A percentile compares a stretch with the other conserved stretches of the same genome.
These are phyloP conservation scores for Dimargaris xerosporica DNA, from an alignment of 192 early-diverging fungal genomes.

Conservation along the genomic window DNA sequence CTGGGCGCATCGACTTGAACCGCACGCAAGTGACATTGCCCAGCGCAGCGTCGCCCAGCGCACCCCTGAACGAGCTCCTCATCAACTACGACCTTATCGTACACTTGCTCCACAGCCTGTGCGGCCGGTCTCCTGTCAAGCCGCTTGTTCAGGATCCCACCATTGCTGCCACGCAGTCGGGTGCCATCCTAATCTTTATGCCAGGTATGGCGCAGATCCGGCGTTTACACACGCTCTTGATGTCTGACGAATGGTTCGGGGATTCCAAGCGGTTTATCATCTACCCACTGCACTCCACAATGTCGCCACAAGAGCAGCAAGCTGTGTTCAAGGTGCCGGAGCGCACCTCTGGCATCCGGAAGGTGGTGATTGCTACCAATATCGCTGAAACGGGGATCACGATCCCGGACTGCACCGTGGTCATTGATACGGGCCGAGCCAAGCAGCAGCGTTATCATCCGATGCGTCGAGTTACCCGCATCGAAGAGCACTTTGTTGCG, in stretches of 20 bases:
- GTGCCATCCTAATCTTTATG: constrained; percentile 59
- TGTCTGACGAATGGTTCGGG: constrained; percentile 27
- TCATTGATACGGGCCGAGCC: constrained; percentile 62
- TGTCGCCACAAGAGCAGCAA: constrained; percentile 51
- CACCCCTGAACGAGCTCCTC: neutral
- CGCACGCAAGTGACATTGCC: neutral
- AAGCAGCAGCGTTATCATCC: constrained; percentile 40
- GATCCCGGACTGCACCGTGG: constrained; percentile 62
- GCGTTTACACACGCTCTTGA: constrained; percentile 33
- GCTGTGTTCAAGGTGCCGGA: constrained; percentile 43
- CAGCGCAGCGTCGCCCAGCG: neutral
- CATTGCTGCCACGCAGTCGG: constrained; percentile 14
- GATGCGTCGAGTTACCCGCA: constrained; percentile 23
- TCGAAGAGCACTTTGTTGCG: constrained; percentile 18
- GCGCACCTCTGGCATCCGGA: constrained; percentile 30
- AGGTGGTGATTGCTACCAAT: constrained; percentile 64
- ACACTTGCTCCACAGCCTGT: neutral
- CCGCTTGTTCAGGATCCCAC: no score
- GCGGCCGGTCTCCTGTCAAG: neutral
- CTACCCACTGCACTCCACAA: constrained; percentile 42
- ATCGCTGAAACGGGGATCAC: constrained; percentile 76
- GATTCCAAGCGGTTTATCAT: constrained; percentile 31
- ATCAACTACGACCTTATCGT: neutral
- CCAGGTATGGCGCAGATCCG: constrained; percentile 56
- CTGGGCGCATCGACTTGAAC: neutral